Percentiles rank a stretch among this genome's conserved stretches.
These are phyloP conservation scores for Dendrobium officinale DNA, from an alignment of 106 monocot species.

Conservation along the genomic window DNA sequence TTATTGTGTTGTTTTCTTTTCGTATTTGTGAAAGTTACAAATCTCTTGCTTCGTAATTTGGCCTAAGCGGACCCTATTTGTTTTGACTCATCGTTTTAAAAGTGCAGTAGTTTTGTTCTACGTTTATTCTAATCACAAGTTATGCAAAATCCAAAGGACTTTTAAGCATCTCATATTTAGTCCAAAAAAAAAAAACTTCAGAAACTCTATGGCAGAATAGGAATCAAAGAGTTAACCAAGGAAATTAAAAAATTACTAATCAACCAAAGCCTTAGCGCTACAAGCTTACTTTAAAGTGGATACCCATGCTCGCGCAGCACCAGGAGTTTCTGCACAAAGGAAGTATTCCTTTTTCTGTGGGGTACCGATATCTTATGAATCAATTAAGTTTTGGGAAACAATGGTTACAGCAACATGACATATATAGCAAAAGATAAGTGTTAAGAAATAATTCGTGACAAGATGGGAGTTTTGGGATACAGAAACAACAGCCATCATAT, in stretches of 20 bases:
- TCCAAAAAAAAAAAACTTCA: too few relatives aligned
- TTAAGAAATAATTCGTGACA: neutral
- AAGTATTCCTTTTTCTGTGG: slow-evolving; percentile 95
- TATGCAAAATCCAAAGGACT: too few relatives aligned
- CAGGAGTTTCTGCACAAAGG: slow-evolving; percentile 96
- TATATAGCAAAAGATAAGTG: neutral
- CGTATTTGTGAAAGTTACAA: too few relatives aligned
- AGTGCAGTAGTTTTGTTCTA: too few relatives aligned
- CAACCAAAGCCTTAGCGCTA: slow-evolving; percentile 7
- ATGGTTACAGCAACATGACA: neutral
- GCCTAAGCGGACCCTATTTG: too few relatives aligned
- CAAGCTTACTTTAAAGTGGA: slow-evolving; percentile 91
- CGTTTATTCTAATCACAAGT: too few relatives aligned
- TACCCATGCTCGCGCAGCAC: slow-evolving; percentile 98
- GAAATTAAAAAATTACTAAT: neutral
- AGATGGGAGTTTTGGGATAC: slow-evolving; percentile 50
- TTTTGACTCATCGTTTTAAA: too few relatives aligned
- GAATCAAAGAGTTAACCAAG: neutral
- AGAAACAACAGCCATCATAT: slow-evolving; percentile 97
- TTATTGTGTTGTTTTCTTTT: too few relatives aligned
- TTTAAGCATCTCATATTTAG: too few relatives aligned
- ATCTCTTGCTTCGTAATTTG: too few relatives aligned
- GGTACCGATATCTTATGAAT: slow-evolving; percentile 79
- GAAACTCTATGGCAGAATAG: neutral
- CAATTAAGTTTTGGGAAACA: slow-evolving; percentile 38